Evolutionary conservation across 345 rosid species (phyloP).

Genomic region (Mangifera indica): DNA sequence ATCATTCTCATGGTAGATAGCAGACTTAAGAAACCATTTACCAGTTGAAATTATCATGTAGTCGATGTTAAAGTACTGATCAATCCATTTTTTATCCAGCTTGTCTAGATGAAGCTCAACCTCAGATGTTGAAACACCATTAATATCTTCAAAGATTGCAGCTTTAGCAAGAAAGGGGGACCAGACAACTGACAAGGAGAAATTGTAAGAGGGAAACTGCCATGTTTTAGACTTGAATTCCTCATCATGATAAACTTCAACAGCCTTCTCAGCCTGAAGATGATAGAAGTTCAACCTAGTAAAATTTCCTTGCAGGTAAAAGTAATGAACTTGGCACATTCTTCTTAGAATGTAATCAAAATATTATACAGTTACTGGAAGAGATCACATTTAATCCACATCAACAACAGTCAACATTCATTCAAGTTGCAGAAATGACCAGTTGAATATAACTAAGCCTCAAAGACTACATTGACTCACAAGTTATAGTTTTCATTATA

Average conservation of each 20-base stretch:
- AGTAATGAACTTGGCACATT: neutral
- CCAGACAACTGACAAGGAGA: slow-evolving; percentile 74
- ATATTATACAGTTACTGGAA: neutral
- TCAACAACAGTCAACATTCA: neutral
- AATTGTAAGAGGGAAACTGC: slow-evolving; percentile 68
- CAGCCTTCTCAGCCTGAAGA: slow-evolving; percentile 67
- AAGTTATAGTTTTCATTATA: neutral
- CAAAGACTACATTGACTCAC: neutral
- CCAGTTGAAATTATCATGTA: slow-evolving; percentile 83
- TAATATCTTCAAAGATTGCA: slow-evolving; percentile 76
- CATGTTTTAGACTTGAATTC: slow-evolving; percentile 73
- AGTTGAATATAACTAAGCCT: neutral
- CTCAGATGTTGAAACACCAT: slow-evolving; percentile 79
- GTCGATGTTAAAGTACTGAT: slow-evolving; percentile 48
- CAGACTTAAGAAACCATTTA: slow-evolving; percentile 91
- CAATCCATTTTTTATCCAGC: slow-evolving; percentile 74
- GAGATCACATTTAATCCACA: neutral
- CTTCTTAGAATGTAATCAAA: neutral
- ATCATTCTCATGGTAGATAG: slow-evolving; percentile 76
- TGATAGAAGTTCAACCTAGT: neutral
- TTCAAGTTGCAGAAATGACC: neutral
- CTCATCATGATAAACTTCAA: slow-evolving; percentile 80
- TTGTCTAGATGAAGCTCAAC: slow-evolving; percentile 77
- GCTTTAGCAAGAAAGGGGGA: slow-evolving; percentile 89
- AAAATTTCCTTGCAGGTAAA: neutral